These are phyloP conservation scores for Ascochyta pisi DNA, from an alignment of 2,329 filamentous ascomycete genomes.

Conservation along the genomic window DNA sequence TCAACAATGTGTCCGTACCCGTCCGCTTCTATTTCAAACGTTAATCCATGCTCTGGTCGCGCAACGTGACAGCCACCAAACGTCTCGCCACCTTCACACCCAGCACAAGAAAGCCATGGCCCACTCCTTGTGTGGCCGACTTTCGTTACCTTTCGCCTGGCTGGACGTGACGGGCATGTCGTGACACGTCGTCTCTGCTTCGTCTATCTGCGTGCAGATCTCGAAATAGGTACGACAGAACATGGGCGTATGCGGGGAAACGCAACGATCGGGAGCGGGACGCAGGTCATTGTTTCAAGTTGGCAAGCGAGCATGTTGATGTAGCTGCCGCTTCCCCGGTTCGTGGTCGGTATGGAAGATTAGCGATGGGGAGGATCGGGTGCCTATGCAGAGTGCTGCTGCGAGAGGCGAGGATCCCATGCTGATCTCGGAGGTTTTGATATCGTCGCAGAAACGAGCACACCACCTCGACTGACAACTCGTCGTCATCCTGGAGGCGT, in stretches of 20 bases:
- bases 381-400: conserved; percentile 6
- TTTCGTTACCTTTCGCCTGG: conserved; percentile 6
- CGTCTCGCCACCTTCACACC: not conserved
- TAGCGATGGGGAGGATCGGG: conserved; percentile 7
- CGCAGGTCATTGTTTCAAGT: conserved; percentile 28
- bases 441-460: conserved; percentile 2
- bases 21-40: conserved; percentile 1
- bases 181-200: conserved; percentile 23
- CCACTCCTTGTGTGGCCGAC: conserved; percentile 4
- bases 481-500: conserved; percentile 1
- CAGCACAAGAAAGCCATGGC: conserved; percentile 19
- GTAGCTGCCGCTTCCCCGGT: conserved; percentile 22
- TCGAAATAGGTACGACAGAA: conserved; percentile 38
- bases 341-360: conserved; percentile 10
- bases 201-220: conserved; percentile 33
- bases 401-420: conserved; percentile 3
- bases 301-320: conserved; percentile 6
- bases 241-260: conserved; percentile 33
- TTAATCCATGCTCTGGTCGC: conserved; percentile 16
- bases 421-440: conserved; percentile 6
- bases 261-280: conserved; percentile 23
- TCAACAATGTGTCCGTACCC: not conserved
- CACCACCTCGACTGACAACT: conserved; percentile 1
- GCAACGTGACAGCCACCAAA: conserved; percentile 27
- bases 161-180: conserved; percentile 15